Evolutionary conservation across 1,139 yeast species (phyloP).

Genomic region (Sugiyamaella japonica): DNA sequence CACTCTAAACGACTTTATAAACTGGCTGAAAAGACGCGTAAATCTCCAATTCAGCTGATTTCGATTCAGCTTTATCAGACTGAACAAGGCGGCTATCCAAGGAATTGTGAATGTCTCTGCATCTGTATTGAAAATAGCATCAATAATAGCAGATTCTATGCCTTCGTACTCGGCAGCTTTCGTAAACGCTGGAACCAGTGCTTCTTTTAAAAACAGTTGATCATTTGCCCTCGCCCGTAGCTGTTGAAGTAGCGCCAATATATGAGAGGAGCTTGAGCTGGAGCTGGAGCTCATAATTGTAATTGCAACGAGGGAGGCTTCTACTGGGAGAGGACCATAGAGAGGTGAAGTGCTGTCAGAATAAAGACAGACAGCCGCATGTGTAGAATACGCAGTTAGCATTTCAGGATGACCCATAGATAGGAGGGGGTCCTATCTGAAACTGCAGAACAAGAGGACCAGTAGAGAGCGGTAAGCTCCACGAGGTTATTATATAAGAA

Average conservation of each 20-base stretch:
- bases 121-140: constrained; percentile 12
- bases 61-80: neutral
- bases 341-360: too few species aligned
- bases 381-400: too few species aligned
- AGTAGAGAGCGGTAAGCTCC: too few species aligned
- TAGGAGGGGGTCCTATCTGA: too few species aligned
- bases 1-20: constrained; percentile 11
- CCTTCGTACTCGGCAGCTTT: neutral
- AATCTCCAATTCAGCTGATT: neutral
- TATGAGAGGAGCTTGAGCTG: neutral
- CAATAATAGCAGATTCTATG: constrained; percentile 6
- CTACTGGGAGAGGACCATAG: neutral
- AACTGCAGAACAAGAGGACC: too few species aligned
- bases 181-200: constrained; percentile 11
- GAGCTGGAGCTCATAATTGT: neutral
- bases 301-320: neutral
- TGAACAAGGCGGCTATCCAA: constrained; percentile 16
- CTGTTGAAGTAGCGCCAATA: constrained; percentile 11
- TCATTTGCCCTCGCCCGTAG: constrained; percentile 12
- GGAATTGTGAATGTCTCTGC: constrained; percentile 16
- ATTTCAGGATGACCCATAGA: too few species aligned
- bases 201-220: neutral
- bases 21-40: neutral
- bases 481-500: too few species aligned
- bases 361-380: too few species aligned